A percentile compares a stretch with the other conserved stretches of the same genome.
Conservation (phyloP, 106 monocot species). For the Platanthera zijinensis region DNA sequence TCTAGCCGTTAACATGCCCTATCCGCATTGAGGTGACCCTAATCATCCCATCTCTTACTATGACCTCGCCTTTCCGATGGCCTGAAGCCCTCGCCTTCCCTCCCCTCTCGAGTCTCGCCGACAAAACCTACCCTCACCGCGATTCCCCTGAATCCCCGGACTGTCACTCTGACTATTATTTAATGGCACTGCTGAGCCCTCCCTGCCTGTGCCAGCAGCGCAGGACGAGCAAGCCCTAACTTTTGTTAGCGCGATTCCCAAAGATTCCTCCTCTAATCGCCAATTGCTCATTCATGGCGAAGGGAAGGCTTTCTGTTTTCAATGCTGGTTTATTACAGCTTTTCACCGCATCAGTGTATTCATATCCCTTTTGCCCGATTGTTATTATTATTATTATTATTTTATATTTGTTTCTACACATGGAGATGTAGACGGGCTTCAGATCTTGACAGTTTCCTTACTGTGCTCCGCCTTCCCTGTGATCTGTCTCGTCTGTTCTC, state of each 20-base stretch:
- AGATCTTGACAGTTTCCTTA: constrained; percentile 10
- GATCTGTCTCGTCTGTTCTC: constrained; percentile 7
- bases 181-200: constrained; percentile 5
- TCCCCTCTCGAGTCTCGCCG: neutral
- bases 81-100: neutral
- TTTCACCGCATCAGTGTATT: neutral
- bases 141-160: neutral
- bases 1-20: neutral
- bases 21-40: neutral
- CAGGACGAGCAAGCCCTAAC: neutral
- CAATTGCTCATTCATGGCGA: neutral
- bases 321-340: constrained; percentile 4
- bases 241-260: neutral
- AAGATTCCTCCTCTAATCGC: neutral
- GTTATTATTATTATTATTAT: neutral
- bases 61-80: neutral
- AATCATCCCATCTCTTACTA: neutral
- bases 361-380: neutral
- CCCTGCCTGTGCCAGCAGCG: neutral
- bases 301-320: neutral
- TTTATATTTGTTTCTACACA: neutral
- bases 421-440: neutral
- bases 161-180: constrained; percentile 7
- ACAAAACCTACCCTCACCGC: constrained; percentile 1
- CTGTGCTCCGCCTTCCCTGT: neutral